A percentile compares a stretch with the other conserved stretches of the same genome.
These are phyloP conservation scores for Botrytis pseudocinerea DNA, from an alignment of 2,329 filamentous ascomycete genomes.

Conservation along the genomic window DNA sequence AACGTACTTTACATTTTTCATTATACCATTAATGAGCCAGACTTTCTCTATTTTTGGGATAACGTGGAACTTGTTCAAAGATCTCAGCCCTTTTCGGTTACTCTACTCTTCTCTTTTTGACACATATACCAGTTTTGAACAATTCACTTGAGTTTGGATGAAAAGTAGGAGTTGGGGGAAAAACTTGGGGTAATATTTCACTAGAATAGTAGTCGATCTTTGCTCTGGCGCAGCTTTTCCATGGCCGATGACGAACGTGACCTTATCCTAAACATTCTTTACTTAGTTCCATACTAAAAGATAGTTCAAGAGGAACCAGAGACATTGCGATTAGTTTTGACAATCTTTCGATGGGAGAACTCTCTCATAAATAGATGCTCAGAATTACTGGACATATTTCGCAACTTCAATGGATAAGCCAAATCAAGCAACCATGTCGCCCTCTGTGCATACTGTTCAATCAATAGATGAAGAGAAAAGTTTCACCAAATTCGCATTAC, in stretches of 20 bases:
- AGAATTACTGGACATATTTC: neutral
- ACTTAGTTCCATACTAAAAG: neutral
- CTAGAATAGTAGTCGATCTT: neutral
- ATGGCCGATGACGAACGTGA: neutral
- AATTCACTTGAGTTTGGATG: neutral
- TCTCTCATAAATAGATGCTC: neutral
- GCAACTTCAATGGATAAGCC: neutral
- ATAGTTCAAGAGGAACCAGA: neutral
- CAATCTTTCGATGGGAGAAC: neutral
- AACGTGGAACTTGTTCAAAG: neutral
- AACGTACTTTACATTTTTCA: neutral
- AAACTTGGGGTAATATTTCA: neutral
- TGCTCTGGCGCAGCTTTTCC: neutral
- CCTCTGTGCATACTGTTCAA: no score
- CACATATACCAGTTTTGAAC: neutral
- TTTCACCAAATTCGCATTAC: neutral
- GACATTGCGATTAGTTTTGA: no score
- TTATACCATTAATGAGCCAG: neutral
- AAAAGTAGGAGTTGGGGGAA: neutral
- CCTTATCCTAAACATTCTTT: no score
- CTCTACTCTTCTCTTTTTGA: neutral
- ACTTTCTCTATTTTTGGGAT: neutral
- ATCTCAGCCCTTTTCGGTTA: neutral
- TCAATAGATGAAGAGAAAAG: neutral
- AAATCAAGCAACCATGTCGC: neutral